Evolutionary conservation across 1,139 yeast species (phyloP), one percentile per base, ranked within the genome.

Genomic region (Insectozyma bohioensis): DNA sequence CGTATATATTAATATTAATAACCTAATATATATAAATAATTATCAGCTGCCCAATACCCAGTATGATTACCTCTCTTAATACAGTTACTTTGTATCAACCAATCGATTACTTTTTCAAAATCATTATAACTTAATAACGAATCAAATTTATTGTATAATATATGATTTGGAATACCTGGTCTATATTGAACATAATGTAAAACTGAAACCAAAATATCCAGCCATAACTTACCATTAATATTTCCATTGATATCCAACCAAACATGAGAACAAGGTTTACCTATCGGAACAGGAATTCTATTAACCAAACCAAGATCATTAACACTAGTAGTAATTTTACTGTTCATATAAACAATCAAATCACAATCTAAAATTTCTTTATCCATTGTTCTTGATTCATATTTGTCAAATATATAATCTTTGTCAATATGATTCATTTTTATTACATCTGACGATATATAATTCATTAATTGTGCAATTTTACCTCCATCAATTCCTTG

Each of bases 181-280:
- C 77, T 65, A 49, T 78, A 72, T 10, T 80, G 65, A n/a, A 85
- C 52, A 30, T 66, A 67, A 37, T 68, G 58, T 1, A 80, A 39
- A 0, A 78, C 42, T n/a, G 76, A 65, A 18, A 69, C 58, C 1
- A 82, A 54, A 0, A 81, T 52, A 35, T 67, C 71, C 9, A 58
- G 56, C 90, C 95, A 87, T n/a, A 85, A 54, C 0, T 55, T 54
- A 16, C 56, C 58, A 44, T 83, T 78, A 16, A 85, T 67, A 18
- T 67, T 57, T 1, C 95, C 94, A 26, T 66, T 56, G 20, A 81
- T 56, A 45, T 81, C 85, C 7, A 85, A 64, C 96, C 96, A 87
- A 8, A 85, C 57, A 31, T 75, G 75, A 1, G 84, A 73, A 37
- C 87, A 80, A 2, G 92, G 78, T 18, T 65, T 58, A 0, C 80